Conservation (phyloP, 1,139 yeast genomes). For the Yamadazyma trypodendri region DNA sequence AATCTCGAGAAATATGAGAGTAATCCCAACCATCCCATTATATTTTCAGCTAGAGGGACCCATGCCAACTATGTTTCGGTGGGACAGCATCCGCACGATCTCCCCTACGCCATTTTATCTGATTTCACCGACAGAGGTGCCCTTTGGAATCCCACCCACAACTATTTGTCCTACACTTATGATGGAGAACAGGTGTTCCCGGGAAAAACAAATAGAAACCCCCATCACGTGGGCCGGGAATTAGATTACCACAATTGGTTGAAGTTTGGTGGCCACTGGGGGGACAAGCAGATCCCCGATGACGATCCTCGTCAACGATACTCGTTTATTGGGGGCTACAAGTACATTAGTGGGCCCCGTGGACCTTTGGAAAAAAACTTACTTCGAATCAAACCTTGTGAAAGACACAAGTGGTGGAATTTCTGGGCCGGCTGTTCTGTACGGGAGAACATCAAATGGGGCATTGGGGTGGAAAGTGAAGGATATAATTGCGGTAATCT, state of each 20-base stretch:
- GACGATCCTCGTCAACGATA: conserved; percentile 77
- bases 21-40: conserved; percentile 57
- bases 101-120: conserved; percentile 84
- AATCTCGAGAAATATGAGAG: conserved; percentile 69
- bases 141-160: conserved; percentile 87
- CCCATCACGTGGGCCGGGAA: conserved; percentile 56
- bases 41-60: conserved; percentile 91
- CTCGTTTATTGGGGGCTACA: conserved; percentile 82
- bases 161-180: conserved; percentile 76
- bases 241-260: conserved; percentile 74
- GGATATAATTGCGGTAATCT: conserved; percentile 67
- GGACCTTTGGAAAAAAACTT: conserved; percentile 87
- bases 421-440: conserved; percentile 77
- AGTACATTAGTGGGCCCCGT: conserved; percentile 84
- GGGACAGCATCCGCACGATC: conserved; percentile 94
- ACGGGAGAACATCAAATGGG: conserved; percentile 70
- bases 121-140: conserved; percentile 96
- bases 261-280: conserved; percentile 83
- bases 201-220: conserved; percentile 41
- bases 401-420: conserved; percentile 85
- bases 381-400: conserved; percentile 69
- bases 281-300: conserved; percentile 68
- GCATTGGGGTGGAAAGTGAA: conserved; percentile 86
- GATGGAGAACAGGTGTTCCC: conserved; percentile 54
- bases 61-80: conserved; percentile 97